Base-by-base conservation (phyloP, 371 early-diverging fungal genomes). In the Fennellomyces sp. region DNA sequence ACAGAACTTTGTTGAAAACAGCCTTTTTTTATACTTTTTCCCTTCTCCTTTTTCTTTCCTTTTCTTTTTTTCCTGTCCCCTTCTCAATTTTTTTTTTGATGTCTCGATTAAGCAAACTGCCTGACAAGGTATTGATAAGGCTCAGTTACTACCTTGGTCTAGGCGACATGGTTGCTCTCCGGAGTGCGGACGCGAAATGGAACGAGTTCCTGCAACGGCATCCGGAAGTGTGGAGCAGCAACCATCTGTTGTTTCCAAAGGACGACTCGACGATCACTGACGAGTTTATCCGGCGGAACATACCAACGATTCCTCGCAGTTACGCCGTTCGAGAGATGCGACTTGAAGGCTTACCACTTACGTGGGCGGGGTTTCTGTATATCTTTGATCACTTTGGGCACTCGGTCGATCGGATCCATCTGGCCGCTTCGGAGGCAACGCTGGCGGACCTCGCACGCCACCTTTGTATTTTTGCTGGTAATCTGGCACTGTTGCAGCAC, bases 361-460 rank as follows among this genome's bases (percentile, higher is more conserved):
- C 60, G 12, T 78, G 75, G 75, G 25, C 31, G 3, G 78, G 78
- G 1, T 70, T 72, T 52, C 51, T 78, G 15, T 64, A 63, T 48
- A 65, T 78, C 28, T 78, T 78, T 66, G 75, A 78, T 56, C 78
- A 78, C 30, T 78, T 78, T 56, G 78, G 73, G 13, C 78, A 78
- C 38, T 70, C 75, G 7, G 68, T 78, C 19, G 70, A 68, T 29
- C 33, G 36, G 13, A 72, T 77, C 54, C 60, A 72, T 15, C 56
- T 75, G 2, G 33, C 57, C 15, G 50, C 72, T 13, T 28, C 63
- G 5, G 33, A 56, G 2, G 33, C 25, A 11, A 35, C 54, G 2
- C 51, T 77, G 12, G 21, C 25, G 5, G 58, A 63, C 6, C 61
- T 78, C 21, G 68, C 42, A 1, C 56, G 66, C 26, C 78, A 78